Percentiles rank a stretch among this genome's conserved stretches.
These are phyloP conservation scores for Penicillium rolfsii DNA, from an alignment of 2,329 filamentous ascomycete species.

Conservation along the genomic window DNA sequence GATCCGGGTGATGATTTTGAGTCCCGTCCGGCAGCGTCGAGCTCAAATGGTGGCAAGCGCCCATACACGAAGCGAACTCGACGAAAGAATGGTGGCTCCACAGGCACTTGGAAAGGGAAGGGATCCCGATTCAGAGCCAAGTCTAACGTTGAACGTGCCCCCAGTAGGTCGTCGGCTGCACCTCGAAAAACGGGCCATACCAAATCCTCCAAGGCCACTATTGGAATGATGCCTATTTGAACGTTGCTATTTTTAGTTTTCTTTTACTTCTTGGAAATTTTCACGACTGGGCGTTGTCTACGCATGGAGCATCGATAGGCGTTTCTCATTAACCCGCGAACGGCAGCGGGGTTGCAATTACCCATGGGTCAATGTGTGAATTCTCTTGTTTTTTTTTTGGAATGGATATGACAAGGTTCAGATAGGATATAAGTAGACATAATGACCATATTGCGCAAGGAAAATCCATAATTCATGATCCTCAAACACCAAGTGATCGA, in stretches of 20 bases:
- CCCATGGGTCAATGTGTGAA: slow-evolving; percentile 5
- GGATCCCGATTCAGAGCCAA: slow-evolving; percentile 31
- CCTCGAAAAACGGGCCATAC: slow-evolving; percentile 32
- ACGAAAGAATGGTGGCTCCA: slow-evolving; percentile 30
- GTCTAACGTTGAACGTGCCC: slow-evolving; percentile 23
- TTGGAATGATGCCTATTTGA: slow-evolving; percentile 46
- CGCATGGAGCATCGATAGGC: slow-evolving; percentile 25
- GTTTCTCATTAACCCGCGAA: slow-evolving; percentile 15
- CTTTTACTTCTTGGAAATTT: neutral
- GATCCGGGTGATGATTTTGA: slow-evolving; percentile 31
- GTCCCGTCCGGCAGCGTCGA: slow-evolving; percentile 20
- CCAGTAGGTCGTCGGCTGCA: slow-evolving; percentile 24
- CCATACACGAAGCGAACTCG: slow-evolving; percentile 32
- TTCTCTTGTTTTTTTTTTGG: neutral
- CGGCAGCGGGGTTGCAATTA: slow-evolving; percentile 2
- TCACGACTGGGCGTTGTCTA: slow-evolving; percentile 19
- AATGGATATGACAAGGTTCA: slow-evolving; percentile 11
- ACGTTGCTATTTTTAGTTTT: neutral
- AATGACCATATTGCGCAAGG: slow-evolving; percentile 14
- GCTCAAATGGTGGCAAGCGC: slow-evolving; percentile 32
- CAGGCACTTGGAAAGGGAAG: slow-evolving; percentile 31
- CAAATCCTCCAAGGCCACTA: slow-evolving; percentile 35
- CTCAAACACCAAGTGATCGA: slow-evolving; percentile 38
- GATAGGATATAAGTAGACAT: slow-evolving; percentile 22
- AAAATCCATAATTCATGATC: neutral